phyloP scores from a whole-genome alignment of 768 basidiomycete species.

The Scleroderma citrinum region DNA sequence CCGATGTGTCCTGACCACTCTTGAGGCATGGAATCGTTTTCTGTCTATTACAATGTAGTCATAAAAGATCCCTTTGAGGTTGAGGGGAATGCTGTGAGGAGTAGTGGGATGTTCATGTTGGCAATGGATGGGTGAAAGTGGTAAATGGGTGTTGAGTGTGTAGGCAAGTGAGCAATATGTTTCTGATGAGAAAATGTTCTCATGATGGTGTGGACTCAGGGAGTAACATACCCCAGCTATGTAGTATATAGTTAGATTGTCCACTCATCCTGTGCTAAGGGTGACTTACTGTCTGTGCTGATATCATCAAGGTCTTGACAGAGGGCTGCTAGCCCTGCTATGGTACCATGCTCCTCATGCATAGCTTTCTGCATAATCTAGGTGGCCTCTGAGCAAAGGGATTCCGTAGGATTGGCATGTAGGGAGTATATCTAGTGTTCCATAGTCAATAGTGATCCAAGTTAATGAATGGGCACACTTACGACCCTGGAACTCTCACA shows the following conservation, averaged over 20 bases:
- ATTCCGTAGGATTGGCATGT: no score
- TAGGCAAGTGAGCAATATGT: neutral
- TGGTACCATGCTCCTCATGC: neutral
- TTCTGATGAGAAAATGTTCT: neutral
- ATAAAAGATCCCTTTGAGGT: no score
- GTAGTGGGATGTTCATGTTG: neutral
- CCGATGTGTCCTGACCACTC: no score
- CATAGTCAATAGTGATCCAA: neutral
- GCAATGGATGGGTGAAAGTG: neutral
- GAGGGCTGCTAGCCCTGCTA: neutral
- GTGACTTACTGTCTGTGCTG: no score
- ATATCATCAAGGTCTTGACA: no score
- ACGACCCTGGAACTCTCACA: neutral
- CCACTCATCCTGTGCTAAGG: no score
- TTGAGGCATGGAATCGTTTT: no score
- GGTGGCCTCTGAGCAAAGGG: no score
- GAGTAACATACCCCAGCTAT: neutral
- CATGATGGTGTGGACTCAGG: neutral
- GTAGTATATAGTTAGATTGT: no score
- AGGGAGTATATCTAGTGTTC: neutral
- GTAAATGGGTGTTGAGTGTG: neutral
- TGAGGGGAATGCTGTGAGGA: neutral
- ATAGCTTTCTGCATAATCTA: neutral
- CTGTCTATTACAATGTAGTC: no score
- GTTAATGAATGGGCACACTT: neutral